Percentiles rank a stretch among this genome's conserved stretches.
phyloP scores from a whole-genome alignment of 2,329 filamentous ascomycete species.

The Penicillium sp. region DNA sequence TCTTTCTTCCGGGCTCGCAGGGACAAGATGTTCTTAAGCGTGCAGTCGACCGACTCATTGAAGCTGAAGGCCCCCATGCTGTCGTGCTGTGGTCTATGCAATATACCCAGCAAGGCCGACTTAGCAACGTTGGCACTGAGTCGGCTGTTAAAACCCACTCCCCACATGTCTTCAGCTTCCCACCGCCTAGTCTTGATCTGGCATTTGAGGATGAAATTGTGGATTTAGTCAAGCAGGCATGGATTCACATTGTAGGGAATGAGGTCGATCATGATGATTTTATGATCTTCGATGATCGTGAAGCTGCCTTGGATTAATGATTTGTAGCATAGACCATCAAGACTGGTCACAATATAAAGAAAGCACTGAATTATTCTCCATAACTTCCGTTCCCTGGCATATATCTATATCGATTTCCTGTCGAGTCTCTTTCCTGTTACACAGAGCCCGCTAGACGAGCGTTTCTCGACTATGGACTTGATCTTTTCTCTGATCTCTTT shows the following conservation, averaged over 20 bases:
- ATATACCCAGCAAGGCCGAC: conserved; percentile 46
- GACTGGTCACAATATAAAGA: no score
- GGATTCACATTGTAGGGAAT: conserved; percentile 57
- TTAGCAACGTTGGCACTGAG: conserved; percentile 11
- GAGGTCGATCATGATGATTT: conserved; percentile 54
- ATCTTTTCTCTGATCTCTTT: no score
- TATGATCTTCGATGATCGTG: conserved; percentile 72
- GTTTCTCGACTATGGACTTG: no score
- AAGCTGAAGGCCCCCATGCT: conserved; percentile 29
- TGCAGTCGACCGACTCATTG: conserved; percentile 42
- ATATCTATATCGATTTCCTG: no score
- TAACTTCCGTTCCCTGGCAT: no score
- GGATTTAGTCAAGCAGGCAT: conserved; percentile 61
- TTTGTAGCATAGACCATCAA: conserved; percentile 17
- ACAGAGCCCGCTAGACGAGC: no score
- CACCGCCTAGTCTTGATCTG: conserved; percentile 57
- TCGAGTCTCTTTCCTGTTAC: no score
- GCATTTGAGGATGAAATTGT: conserved; percentile 68
- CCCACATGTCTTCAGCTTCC: conserved; percentile 51
- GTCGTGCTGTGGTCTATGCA: conserved; percentile 48
- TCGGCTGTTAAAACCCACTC: conserved; percentile 26
- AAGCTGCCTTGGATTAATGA: conserved; percentile 53
- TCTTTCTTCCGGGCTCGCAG: conserved; percentile 32
- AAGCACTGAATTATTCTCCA: no score
- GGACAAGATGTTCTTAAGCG: conserved; percentile 39